These are phyloP conservation scores for Ganoderma resinaceum DNA, from an alignment of 1,284 basidiomycete genomes.

Conservation along the genomic window DNA sequence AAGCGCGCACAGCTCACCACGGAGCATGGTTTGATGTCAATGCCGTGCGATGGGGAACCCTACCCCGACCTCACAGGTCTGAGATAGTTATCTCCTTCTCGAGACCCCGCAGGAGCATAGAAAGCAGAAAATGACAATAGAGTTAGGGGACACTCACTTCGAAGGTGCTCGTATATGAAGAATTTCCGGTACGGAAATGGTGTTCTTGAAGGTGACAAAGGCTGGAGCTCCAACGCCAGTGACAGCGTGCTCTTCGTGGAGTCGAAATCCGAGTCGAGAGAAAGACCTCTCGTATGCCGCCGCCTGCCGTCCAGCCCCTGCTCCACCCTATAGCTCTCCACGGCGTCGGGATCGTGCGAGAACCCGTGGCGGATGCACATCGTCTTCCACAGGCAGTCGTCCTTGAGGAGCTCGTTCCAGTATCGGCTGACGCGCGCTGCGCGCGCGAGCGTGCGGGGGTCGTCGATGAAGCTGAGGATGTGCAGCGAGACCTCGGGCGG, in stretches of 20 bases:
- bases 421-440: conserved; percentile 78
- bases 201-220: conserved; percentile 21
- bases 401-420: conserved; percentile 83
- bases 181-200: conserved; percentile 69
- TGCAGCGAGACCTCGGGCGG: conserved; percentile 88
- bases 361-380: conserved; percentile 77
- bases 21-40: too few relatives aligned
- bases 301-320: conserved; percentile 11
- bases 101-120: too few relatives aligned
- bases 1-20: not conserved
- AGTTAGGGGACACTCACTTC: conserved; percentile 65
- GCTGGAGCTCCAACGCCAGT: conserved; percentile 8
- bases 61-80: too few relatives aligned
- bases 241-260: not conserved
- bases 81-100: too few relatives aligned
- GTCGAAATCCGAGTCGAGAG: conserved; percentile 5
- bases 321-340: conserved; percentile 19
- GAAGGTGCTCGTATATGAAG: conserved; percentile 82
- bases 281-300: not conserved
- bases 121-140: too few relatives aligned
- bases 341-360: conserved; percentile 33
- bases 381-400: conserved; percentile 86
- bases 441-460: conserved; percentile 78
- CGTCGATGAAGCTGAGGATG: conserved; percentile 85
- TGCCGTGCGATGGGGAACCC: too few relatives aligned